These are phyloP conservation scores for Euphorbia pulcherrima DNA, from an alignment of 345 rosid genomes.

Conservation along the genomic window DNA sequence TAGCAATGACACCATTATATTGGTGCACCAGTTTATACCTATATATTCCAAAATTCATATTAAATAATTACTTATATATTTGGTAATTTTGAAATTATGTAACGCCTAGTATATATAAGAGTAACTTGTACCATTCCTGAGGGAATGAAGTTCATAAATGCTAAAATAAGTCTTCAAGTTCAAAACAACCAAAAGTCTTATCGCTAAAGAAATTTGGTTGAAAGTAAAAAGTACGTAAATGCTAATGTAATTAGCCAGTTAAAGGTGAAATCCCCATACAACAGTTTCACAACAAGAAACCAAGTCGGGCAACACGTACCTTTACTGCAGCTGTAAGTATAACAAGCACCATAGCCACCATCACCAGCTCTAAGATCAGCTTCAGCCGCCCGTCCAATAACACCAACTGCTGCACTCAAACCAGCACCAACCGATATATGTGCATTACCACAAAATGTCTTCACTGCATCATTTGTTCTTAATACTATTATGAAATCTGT, in stretches of 20 bases:
- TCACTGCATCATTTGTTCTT: slow-evolving; percentile 78
- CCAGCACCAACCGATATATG: slow-evolving; percentile 94
- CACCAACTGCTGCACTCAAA: slow-evolving; percentile 84
- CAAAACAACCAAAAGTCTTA: no score
- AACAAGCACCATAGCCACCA: slow-evolving; percentile 92
- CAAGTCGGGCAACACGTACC: slow-evolving; percentile 35
- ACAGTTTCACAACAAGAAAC: background rate
- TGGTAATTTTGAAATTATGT: background rate
- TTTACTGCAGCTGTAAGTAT: slow-evolving; percentile 97
- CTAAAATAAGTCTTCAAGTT: no score
- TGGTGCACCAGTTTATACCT: no score
- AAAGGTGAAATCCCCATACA: background rate
- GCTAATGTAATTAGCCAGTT: background rate
- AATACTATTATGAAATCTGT: slow-evolving; percentile 85
- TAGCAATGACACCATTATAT: no score
- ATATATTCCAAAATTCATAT: background rate
- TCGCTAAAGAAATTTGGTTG: no score
- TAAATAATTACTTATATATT: no score
- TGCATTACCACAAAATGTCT: slow-evolving; percentile 74
- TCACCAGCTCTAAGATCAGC: slow-evolving; percentile 90
- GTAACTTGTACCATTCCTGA: background rate
- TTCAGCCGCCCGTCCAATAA: slow-evolving; percentile 73
- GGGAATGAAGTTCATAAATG: background rate
- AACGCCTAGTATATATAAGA: background rate
- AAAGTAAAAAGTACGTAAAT: no score